These are phyloP conservation scores for Sporothrix curviconia DNA, from an alignment of 2,329 filamentous ascomycete genomes.

Conservation along the genomic window DNA sequence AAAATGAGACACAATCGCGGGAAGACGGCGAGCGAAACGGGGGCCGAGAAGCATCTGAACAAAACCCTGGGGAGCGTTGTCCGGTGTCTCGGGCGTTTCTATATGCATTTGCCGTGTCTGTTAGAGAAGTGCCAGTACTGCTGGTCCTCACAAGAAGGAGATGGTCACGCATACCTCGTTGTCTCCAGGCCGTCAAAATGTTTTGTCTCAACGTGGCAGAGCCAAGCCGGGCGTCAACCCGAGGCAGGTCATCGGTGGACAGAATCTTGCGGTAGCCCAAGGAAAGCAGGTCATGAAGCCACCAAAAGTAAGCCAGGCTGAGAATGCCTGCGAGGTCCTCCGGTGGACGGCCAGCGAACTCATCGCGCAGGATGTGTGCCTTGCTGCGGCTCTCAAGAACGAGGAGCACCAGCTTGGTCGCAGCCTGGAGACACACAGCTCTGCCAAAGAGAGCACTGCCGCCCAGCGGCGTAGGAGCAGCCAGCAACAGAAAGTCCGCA, in stretches of 20 bases:
- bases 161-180: slow-evolving; percentile 22
- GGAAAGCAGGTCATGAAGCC: slow-evolving; percentile 28
- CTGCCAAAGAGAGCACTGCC: slow-evolving; percentile 25
- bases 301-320: slow-evolving; percentile 26
- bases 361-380: slow-evolving; percentile 11
- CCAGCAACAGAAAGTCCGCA: slow-evolving; percentile 5
- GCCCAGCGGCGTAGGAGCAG: slow-evolving; percentile 15
- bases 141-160: too few relatives aligned
- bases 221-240: slow-evolving; percentile 21
- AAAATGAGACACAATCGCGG: slow-evolving; percentile 32
- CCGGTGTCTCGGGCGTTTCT: slow-evolving; percentile 23
- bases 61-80: slow-evolving; percentile 27
- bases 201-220: slow-evolving; percentile 21
- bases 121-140: too few relatives aligned
- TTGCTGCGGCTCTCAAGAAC: slow-evolving; percentile 21
- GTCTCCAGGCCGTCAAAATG: slow-evolving; percentile 24
- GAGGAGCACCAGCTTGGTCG: neutral
- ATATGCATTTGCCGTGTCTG: too few relatives aligned
- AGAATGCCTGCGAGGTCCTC: slow-evolving; percentile 26
- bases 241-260: slow-evolving; percentile 22
- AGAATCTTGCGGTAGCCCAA: slow-evolving; percentile 26
- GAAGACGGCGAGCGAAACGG: slow-evolving; percentile 27
- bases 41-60: slow-evolving; percentile 24
- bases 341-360: slow-evolving; percentile 18
- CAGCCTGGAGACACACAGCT: neutral